These are phyloP conservation scores for Oryza glaberrima DNA, from an alignment of 176 grass and related monocot species.

Conservation along the genomic window DNA sequence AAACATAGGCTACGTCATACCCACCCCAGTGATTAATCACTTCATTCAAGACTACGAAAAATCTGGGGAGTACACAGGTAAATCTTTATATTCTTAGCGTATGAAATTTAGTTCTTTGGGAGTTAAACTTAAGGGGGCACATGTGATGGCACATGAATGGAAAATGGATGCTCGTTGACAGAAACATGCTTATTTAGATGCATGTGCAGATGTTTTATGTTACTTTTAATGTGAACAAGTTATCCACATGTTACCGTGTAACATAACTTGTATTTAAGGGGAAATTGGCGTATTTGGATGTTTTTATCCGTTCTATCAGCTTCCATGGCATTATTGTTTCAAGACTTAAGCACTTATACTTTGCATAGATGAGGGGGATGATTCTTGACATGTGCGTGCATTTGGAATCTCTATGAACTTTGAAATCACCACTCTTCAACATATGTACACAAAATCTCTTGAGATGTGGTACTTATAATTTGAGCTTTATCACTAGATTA, in stretches of 20 bases:
- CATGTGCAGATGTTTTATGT: conserved; percentile 1
- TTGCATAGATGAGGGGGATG: neutral
- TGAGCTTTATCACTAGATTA: conserved; percentile 11
- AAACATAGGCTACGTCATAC: conserved; percentile 98
- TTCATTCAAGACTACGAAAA: conserved; percentile 97
- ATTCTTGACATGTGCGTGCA: neutral
- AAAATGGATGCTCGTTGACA: conserved; percentile 1
- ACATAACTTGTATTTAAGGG: neutral
- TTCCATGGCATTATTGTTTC: conserved; percentile 12
- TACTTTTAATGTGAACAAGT: neutral
- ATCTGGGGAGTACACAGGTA: conserved; percentile 88
- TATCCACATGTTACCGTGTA: neutral
- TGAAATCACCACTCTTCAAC: neutral
- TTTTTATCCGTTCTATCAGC: neutral
- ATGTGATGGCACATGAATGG: conserved; percentile 12
- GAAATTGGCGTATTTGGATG: neutral
- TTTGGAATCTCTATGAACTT: conserved; percentile 8
- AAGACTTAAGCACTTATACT: neutral
- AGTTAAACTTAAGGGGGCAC: conserved; percentile 16
- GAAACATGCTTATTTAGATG: neutral
- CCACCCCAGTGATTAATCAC: conserved; percentile 92
- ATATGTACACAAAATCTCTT: conserved; percentile 18
- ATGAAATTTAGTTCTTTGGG: conserved; percentile 13
- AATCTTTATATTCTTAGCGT: neutral
- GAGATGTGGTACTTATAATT: neutral